Evolutionary conservation across 2,329 filamentous ascomycete species (phyloP).

Genomic region (Chaetomium globosum): DNA sequence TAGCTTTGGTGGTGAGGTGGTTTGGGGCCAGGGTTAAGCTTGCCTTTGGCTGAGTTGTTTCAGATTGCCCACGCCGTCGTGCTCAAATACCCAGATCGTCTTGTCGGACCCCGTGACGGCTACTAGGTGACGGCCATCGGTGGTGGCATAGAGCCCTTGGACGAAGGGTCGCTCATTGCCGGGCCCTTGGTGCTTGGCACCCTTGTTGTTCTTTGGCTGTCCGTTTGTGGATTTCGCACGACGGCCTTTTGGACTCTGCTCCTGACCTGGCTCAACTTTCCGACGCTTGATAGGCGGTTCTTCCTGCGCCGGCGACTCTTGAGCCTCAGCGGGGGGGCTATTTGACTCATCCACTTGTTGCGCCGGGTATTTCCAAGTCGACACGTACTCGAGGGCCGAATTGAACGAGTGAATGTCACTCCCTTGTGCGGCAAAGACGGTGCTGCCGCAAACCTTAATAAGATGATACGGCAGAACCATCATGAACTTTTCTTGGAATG

Average conservation of each 20-base stretch:
- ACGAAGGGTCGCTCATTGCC: conserved; percentile 64
- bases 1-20: background rate
- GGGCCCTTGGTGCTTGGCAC: conserved; percentile 38
- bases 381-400: conserved; percentile 61
- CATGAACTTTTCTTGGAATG: background rate
- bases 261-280: conserved; percentile 34
- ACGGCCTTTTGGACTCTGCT: conserved; percentile 25
- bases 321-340: conserved; percentile 31
- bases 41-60: conserved; percentile 73
- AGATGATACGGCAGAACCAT: conserved; percentile 67
- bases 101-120: conserved; percentile 92
- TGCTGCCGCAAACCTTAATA: conserved; percentile 55
- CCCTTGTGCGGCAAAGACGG: conserved; percentile 74
- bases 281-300: conserved; percentile 40
- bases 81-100: conserved; percentile 77
- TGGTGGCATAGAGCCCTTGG: conserved; percentile 66
- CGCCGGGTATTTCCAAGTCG: conserved; percentile 61
- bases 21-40: conserved; percentile 19
- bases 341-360: conserved; percentile 41
- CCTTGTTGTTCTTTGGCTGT: conserved; percentile 45
- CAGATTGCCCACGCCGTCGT: conserved; percentile 63
- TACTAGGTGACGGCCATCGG: conserved; percentile 68
- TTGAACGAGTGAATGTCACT: conserved; percentile 70
- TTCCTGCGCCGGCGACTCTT: conserved; percentile 37
- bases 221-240: conserved; percentile 39